Evolutionary conservation across 2,329 filamentous ascomycete species (phyloP), one percentile per base, ranked within the genome.

Genomic region (Colletotrichum sp.): DNA sequence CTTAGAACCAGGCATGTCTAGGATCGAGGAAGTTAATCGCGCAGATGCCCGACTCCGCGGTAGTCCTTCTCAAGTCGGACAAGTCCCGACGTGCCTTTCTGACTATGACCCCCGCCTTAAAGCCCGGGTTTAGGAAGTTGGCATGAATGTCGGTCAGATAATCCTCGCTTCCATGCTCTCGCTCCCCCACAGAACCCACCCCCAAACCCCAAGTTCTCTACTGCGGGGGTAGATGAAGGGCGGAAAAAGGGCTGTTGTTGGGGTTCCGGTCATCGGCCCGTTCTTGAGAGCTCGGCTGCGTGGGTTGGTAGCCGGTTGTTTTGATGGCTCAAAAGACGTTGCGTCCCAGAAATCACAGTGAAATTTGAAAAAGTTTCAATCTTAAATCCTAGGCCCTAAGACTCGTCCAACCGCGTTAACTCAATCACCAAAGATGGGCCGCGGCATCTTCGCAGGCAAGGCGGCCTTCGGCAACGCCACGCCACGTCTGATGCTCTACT

Each of bases 1-100:
- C 24, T 26, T 26, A 26, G 24, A 26, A 26, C 4, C 24, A 26
- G 24, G 24, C 24, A 26, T 26, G 24, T 26, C 24, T 26, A 26
- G 24, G 24, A 26, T 5, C 24, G 24, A 26, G 24, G 24, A 26
- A 26, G 24, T 26, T 26, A 26, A 5, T 5, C 24, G 24, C 26
- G 44, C 44, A 49, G 2, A 49, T 21, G 18, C 0, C 9, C 18
- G 0, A 2, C 0, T 49, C 3, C 9, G 18, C 44, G 5, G 44
- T 21, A 21, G 44, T 21, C 10, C 0, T 49, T 5, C 0, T 49
- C 3, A 3, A 0, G 44, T 49, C 18, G 10, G 44, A 13, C 44
- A 21, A 21, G 3, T 4, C 18, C 44, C 44, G 44, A 49, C 44
- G 3, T 49, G 18, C 8, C 24, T 24, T 24, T 24, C 24, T 24